Evolutionary conservation across 2,329 filamentous ascomycete species (phyloP), one percentile per base, ranked within the genome.

Genomic region (Fusarium chlamydosporum): DNA sequence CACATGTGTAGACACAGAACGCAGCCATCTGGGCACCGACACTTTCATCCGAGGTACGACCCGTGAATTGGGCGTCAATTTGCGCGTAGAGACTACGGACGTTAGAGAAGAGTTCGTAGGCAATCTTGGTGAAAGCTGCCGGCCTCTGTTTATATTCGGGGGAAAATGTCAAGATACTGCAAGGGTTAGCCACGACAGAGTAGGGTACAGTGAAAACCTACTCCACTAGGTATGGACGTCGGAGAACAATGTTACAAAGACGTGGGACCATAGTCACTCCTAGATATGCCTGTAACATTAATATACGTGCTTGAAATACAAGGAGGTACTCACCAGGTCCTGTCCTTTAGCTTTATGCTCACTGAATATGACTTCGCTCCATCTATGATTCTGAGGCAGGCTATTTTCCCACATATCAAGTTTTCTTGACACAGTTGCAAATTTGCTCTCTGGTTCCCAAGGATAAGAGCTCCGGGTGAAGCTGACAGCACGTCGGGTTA

Each of bases 1-100:
- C 85, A 64, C 84, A 86, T n/a, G 80, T 85, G 52, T 86, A 87
- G 13, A 86, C 83, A 56, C 83, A 85, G 67, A 87, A 87, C 1
- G 83, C 83, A 16, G 84, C 81, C 79, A 87, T 86, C 70, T 86
- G 84, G 4, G 84, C 83, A 3, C 85, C 85, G 16, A 85, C 80
- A 35, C 82, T 82, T 63, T 85, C 84, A 33, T 85, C 81, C 0
- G 79, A 76, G 2, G 80, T 76, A 7, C 82, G 79, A 6, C 80
- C 78, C 15, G 80, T 80, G 61, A 85, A 86, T 56, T 86, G 84
- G 6, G 82, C 82, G 46, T 84, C 80, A 16, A 86, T 82, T 61
- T 86, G 85, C 46, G 84, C 79, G 61, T 82, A 85, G 5, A 87
- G 72, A 2, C 77, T 74, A 31, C 78, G 78, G 6, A 86, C 83